A percentile compares a stretch with the other conserved stretches of the same genome.
These are phyloP conservation scores for Suillus bovinus DNA, from an alignment of 768 basidiomycete genomes.

Conservation along the genomic window DNA sequence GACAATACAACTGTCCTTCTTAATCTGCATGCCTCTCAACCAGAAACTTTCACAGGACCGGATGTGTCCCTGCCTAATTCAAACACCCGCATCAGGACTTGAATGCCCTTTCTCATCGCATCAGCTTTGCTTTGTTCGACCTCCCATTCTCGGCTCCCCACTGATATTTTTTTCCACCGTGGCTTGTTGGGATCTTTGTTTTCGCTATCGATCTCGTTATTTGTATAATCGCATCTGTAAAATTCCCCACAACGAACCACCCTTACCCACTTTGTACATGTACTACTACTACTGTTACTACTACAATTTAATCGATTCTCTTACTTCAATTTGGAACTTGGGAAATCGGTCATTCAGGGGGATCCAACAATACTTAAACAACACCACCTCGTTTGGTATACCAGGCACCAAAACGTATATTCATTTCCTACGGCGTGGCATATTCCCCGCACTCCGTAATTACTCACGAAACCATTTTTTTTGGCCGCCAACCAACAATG, in stretches of 20 bases:
- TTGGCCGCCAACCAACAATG: not conserved
- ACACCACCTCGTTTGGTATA: not conserved
- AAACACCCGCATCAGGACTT: conserved; percentile 26
- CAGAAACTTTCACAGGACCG: conserved; percentile 17
- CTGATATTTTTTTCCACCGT: conserved; percentile 10
- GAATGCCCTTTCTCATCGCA: conserved; percentile 13
- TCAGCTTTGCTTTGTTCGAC: not conserved
- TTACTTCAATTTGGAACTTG: no score
- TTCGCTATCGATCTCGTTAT: conserved; percentile 3
- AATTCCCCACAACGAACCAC: conserved; percentile 17
- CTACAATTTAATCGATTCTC: not conserved
- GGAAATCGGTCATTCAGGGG: no score
- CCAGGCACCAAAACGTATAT: not conserved
- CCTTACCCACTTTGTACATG: conserved; percentile 14
- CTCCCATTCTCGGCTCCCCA: conserved; percentile 7
- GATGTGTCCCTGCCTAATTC: conserved; percentile 11
- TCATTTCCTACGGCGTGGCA: not conserved
- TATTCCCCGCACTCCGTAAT: not conserved
- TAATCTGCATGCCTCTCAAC: conserved; percentile 51
- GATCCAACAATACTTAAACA: no score
- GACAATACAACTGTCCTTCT: conserved; percentile 70
- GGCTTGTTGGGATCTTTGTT: conserved; percentile 1
- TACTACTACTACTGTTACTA: conserved; percentile 20
- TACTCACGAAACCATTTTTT: not conserved
- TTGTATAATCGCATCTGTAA: conserved; percentile 30